Base-by-base conservation (phyloP, 495 filamentous ascomycete species). In the Penicillium steckii region DNA sequence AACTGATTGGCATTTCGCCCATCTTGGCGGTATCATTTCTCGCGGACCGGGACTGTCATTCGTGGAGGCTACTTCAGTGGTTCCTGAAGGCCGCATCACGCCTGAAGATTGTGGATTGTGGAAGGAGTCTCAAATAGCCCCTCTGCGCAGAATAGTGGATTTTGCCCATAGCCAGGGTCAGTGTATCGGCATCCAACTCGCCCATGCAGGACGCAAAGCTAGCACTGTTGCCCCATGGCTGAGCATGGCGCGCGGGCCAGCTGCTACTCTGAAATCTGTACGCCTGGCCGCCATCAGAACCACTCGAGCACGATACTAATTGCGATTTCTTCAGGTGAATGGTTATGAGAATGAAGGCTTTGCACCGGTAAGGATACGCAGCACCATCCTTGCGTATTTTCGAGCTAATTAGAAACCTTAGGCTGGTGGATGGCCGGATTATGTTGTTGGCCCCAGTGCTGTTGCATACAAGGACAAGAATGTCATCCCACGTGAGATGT, bases 201-300 rank as follows among this genome's bases (percentile, higher is more conserved):
- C 70, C 6, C 85, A 88, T 57, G 82, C 83, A 4, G 85, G 85
- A 0, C 67, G 85, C 9, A 87, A 87, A 57, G 80, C 78, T 1
- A 72, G 66, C 40, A 81, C 74, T 3, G 68, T 80, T 22, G 74
- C 82, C 0, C 81, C 80, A 1, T 85, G 82, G 82, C 30, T 68
- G 13, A 44, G 49, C 50, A 12, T 48, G 50, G 9, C 45, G 54
- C 3, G 8, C 22, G 22, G 22, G 25, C 13, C 22, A 7, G 15
- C 17, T 15, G 22, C 22, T 2, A n/a, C n/a, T n/a, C n/a, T n/a
- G n/a, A n/a, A n/a, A n/a, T n/a, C n/a, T n/a, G n/a, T n/a, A n/a
- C n/a, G n/a, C n/a, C n/a, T n/a, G n/a, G n/a, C n/a, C n/a, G n/a
- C n/a, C n/a, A n/a, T n/a, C n/a, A n/a, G n/a, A n/a, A n/a, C n/a